Percentiles rank a stretch among this genome's conserved stretches.
Conservation (phyloP, 164 flowering plant species). For the Nymphaea colorata region DNA sequence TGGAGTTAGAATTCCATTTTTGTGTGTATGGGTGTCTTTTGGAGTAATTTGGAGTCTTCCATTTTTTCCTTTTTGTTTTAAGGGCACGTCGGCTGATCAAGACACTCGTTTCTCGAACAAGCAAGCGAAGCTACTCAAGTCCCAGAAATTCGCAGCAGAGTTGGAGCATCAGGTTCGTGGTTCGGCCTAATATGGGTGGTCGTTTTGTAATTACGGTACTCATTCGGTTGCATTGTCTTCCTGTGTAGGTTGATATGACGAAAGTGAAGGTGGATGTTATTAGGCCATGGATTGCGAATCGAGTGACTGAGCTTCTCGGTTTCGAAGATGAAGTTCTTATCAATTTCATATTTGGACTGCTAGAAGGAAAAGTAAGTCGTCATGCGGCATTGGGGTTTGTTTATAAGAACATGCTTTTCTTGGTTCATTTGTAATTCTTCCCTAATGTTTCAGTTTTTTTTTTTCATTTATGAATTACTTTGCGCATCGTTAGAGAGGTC, state of each 20-base stretch:
- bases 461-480: too few species aligned
- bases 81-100: slow-evolving; percentile 99
- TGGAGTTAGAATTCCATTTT: too few species aligned
- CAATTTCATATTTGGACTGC: slow-evolving; percentile 75
- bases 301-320: slow-evolving; percentile 91
- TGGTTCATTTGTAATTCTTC: too few species aligned
- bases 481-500: too few species aligned
- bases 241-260: slow-evolving; percentile 58
- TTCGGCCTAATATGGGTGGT: too few species aligned
- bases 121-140: slow-evolving; percentile 87
- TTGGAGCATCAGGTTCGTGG: slow-evolving; percentile 66
- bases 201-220: too few species aligned
- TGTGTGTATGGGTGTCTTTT: too few species aligned
- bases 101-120: slow-evolving; percentile 98
- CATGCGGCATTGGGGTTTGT: neutral
- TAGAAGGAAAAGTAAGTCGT: slow-evolving; percentile 59
- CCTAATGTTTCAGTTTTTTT: too few species aligned
- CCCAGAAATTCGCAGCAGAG: slow-evolving; percentile 91
- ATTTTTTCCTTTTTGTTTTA: neutral
- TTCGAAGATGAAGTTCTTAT: slow-evolving; percentile 95
- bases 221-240: neutral
- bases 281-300: slow-evolving; percentile 76
- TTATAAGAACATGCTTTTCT: too few species aligned
- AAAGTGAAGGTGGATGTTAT: slow-evolving; percentile 92
- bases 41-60: too few species aligned